Evolutionary conservation across 1,284 basidiomycete genomes (phyloP), one percentile per base, ranked within the genome.

Genomic region (Xerocomus nothofagi): DNA sequence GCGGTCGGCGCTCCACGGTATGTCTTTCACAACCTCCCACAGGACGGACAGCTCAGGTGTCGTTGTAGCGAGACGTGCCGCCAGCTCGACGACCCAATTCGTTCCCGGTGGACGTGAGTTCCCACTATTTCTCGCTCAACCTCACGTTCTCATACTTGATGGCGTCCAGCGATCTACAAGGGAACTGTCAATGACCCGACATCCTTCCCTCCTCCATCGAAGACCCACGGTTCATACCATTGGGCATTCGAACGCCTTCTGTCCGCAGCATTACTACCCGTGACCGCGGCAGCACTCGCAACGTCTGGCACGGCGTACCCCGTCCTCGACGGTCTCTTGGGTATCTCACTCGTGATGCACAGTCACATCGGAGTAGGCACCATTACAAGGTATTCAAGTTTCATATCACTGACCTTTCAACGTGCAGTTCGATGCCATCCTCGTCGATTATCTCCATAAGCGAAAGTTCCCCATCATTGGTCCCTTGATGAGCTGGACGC

Each of bases 161-260:
- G n/a, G 4, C 40, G 32, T 57, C 23, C 62, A 95, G 93, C 93
- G 53, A 85, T 98, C 70, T 83, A 91, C 76, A 85, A 86, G 71
- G 96, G 96, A 50, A 92, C 92, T 31, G 94, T 95, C 60, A 99
- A 99, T 75, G 96, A 99, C 69, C 91, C 96, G 2, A 92, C 90
- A 4, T 73, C 84, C 18, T 97, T 93, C 78, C 95, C 95, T 26
- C 69, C 85, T 21, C 82, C 93, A 8, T 88, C 81, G 54, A 86
- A 82, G 66, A 71, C 83, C 3, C 91, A 97, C 65, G 96, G 97
- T 43, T 96, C 93, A 2, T 88, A 98, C 73, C 96, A 98, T 79
- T 99, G 96, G 96, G 86, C 93, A 1, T 98, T 98, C 66, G 96
- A 99, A 72, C 88, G 96, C 47, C 78, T 93, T 17, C 80, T 98